Conservation (phyloP, 2,329 filamentous ascomycete genomes). For the Fusarium tuaranense region DNA sequence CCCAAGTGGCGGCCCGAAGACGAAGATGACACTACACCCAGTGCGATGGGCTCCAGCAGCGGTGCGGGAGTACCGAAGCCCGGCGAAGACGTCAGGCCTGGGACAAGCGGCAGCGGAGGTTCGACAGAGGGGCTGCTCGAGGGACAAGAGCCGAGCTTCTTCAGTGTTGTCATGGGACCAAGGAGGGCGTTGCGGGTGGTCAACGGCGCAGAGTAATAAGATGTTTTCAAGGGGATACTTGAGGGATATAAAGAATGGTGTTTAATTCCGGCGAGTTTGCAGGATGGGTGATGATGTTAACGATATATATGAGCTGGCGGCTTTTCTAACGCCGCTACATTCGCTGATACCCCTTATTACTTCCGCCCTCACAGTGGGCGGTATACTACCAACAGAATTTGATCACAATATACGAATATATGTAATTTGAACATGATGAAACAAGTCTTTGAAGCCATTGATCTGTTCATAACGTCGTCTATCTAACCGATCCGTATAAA, state of each 20-base stretch:
- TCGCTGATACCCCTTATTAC: conserved; percentile 40
- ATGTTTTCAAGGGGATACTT: neutral
- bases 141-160: conserved; percentile 77
- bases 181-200: conserved; percentile 76
- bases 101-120: conserved; percentile 52
- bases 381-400: neutral
- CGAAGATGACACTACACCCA: conserved; percentile 39
- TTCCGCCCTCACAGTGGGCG: neutral
- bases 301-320: conserved; percentile 23
- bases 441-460: neutral
- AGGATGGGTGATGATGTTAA: conserved; percentile 22
- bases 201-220: conserved; percentile 58
- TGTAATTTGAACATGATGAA: neutral
- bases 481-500: conserved; percentile 13
- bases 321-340: conserved; percentile 24
- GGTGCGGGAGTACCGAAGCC: conserved; percentile 36
- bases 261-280: conserved; percentile 5
- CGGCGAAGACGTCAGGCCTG: conserved; percentile 44
- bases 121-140: conserved; percentile 63
- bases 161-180: conserved; percentile 76
- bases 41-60: conserved; percentile 38
- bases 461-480: conserved; percentile 24
- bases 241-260: conserved; percentile 2
- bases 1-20: conserved; percentile 47
- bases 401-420: neutral